Evolutionary conservation across 352 stramenopile species (phyloP), one percentile per base, ranked within the genome.

Genomic region (Pythium brassicae): DNA sequence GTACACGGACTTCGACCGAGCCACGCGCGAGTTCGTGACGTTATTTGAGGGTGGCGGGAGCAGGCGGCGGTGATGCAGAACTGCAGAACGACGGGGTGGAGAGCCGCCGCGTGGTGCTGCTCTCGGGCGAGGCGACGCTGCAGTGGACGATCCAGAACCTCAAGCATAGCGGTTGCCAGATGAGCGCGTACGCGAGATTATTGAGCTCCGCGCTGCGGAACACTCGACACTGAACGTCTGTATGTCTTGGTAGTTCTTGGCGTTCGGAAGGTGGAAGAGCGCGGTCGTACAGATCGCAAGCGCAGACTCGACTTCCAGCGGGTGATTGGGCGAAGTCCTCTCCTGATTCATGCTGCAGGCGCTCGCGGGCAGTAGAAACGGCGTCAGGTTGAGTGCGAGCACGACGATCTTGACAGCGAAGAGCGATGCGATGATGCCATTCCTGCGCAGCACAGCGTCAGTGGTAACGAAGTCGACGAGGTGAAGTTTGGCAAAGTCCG

Each of bases 1-100:
- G 39, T 87, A 32, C 78, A 77, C 29, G 80, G 74, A 80, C 19
- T 90, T 87, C 40, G 69, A 68, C 39, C 46, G 29, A 12, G 75
- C 64, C n/a, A 82, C 80, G 2, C 68, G 59, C 17, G 49, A 74
- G 25, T 53, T 77, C 19, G 55, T 72, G 11, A 19, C n/a, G 0
- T 54, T 61, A n/a, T 42, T 79, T 60, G 64, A 50, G n/a, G n/a
- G 71, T 43, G 39, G 2, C 39, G 62, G 8, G 26, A 69, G 45
- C 46, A 57, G 19, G 39, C 56, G 42, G 43, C 34, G 15, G 6
- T 48, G 32, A 26, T 63, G 54, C 27, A 23, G 27, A 8, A n/a
- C n/a, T n/a, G n/a, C n/a, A n/a, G n/a, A n/a, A n/a, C n/a, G n/a
- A n/a, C n/a, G n/a, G n/a, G n/a, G n/a, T n/a, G n/a, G n/a, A n/a